A percentile compares a stretch with the other conserved stretches of the same genome.
Conservation (phyloP, 768 basidiomycete species). For the Mycena floridula region DNA sequence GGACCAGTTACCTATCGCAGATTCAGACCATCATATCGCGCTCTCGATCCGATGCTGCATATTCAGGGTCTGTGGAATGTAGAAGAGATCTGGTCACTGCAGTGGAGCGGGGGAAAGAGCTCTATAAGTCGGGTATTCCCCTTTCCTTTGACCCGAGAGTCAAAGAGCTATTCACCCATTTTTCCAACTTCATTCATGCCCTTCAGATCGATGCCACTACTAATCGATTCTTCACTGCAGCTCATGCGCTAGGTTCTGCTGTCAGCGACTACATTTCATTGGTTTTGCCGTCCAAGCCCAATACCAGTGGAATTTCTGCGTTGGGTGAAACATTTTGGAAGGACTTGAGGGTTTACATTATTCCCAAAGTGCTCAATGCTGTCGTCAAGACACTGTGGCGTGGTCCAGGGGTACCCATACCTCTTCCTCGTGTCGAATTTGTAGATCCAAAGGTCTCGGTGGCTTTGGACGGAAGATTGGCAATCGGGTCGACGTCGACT, state of each 20-base stretch:
- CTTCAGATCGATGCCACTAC: background rate
- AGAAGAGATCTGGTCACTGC: background rate
- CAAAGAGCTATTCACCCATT: background rate
- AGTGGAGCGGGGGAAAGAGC: background rate
- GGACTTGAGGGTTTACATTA: background rate
- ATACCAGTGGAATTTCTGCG: background rate
- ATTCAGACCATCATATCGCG: background rate
- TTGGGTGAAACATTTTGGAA: background rate
- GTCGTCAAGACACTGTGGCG: background rate
- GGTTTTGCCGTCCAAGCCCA: background rate
- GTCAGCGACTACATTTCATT: background rate
- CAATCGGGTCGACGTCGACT: background rate
- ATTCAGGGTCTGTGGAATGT: background rate
- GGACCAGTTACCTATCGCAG: background rate
- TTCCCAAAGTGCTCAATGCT: background rate
- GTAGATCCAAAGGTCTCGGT: background rate
- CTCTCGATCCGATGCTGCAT: background rate
- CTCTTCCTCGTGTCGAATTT: background rate
- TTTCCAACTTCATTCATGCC: background rate
- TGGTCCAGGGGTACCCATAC: background rate
- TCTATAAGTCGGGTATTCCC: background rate
- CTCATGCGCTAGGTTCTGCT: background rate
- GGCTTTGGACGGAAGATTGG: background rate
- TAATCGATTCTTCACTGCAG: background rate
- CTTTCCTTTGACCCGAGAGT: background rate